Base-by-base conservation (phyloP, 2,329 filamentous ascomycete genomes). In the Elsinoe arachidis region DNA sequence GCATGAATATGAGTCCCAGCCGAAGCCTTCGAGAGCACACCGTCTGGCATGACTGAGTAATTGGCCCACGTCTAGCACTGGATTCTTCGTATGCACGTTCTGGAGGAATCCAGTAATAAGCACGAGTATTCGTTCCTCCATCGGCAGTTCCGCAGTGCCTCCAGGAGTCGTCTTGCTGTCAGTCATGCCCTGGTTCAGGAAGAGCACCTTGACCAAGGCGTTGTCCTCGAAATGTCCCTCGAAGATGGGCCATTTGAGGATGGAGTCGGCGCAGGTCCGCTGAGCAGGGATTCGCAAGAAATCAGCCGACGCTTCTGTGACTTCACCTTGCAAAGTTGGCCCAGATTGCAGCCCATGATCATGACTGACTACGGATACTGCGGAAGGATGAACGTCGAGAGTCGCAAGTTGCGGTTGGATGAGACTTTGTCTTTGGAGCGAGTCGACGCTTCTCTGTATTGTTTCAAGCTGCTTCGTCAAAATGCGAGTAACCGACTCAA, bases 61-160 rank as follows among this genome's bases (percentile, higher is more conserved):
- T 1, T 61, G 55, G 26, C 67, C 66, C 1, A 65, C 57, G 51
- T 72, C 66, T 2, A 72, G 60, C 4, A 73, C 67, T 2, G 71
- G 71, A 59, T 73, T 71, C 54, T 71, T 71, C 4, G 65, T 71
- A 58, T 72, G 70, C 1, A 72, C 69, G 49, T 64, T 63, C 21
- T 63, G 60, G 2, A 72, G 61, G 49, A 72, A 72, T 11, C 59
- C 55, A 15, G 70, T 63, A 11, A 72, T 61, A 12, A 71, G 59
- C 5, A 51, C 14, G 2, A 61, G 64, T 2, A 71, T 66, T n/a
- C 63, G 62, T 19, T 68, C 66, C 23, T 69, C 69, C 9, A 61
- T 26, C 4, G 63, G 57, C 5, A 59, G 59, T 2, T 53, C 57
- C 11, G 60, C 37, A 14, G 60, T 61, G 33, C 56, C 46, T 6